Conservation (phyloP, 176 grass and related monocot genomes). For the Eragrostis curvula region DNA sequence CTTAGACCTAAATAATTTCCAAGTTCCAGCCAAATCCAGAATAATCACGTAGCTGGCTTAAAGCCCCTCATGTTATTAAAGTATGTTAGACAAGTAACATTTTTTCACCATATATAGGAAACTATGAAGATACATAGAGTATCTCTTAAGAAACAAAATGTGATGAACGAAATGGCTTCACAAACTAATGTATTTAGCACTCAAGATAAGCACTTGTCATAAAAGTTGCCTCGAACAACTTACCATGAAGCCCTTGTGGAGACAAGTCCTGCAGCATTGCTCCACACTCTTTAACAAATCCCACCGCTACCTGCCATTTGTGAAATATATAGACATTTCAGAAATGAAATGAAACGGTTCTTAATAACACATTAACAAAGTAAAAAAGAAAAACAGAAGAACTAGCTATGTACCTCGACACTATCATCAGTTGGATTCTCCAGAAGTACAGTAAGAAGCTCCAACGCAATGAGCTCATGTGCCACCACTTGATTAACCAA, state of each 20-base stretch:
- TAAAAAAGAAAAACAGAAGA: not conserved
- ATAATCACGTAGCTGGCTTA: not conserved
- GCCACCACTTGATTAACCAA: constrained; percentile 97
- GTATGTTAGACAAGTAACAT: not conserved
- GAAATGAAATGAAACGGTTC: not conserved
- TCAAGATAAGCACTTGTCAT: not conserved
- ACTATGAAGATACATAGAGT: not conserved
- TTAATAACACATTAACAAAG: not conserved
- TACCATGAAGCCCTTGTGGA: constrained; percentile 90
- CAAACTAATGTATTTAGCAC: not conserved
- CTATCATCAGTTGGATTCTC: constrained; percentile 98
- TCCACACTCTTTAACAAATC: constrained; percentile 92
- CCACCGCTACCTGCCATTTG: constrained; percentile 72
- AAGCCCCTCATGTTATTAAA: not conserved
- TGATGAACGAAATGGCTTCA: not conserved
- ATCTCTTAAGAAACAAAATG: not conserved
- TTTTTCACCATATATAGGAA: not conserved
- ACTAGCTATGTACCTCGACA: constrained; percentile 65
- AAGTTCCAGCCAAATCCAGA: constrained; percentile 1
- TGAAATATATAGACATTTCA: constrained; percentile 30
- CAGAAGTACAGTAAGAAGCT: constrained; percentile 89
- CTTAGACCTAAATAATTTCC: not conserved
- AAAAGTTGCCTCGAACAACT: constrained; percentile 27
- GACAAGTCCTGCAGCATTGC: constrained; percentile 87
- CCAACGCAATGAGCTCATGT: constrained; percentile 76